phyloP scores from a whole-genome alignment of 345 rosid species.

The Abelmoschus esculentus region DNA sequence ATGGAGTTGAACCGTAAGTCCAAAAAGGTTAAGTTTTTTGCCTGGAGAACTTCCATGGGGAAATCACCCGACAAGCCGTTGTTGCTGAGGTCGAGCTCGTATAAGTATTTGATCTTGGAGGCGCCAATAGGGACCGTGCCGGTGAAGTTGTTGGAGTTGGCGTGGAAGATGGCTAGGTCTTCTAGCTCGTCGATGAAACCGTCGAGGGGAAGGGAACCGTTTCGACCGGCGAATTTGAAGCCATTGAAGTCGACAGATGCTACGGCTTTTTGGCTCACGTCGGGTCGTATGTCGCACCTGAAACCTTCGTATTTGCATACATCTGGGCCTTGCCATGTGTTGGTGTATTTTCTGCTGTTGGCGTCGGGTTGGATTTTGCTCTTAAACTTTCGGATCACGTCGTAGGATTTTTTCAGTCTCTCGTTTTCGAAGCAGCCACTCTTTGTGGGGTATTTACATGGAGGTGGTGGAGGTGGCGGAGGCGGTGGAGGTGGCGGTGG shows the following conservation, averaged over 20 bases:
- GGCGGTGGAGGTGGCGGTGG: neutral
- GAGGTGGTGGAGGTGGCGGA: neutral
- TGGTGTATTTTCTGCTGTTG: neutral
- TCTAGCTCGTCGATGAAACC: slow-evolving; percentile 23
- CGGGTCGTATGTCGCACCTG: slow-evolving; percentile 22
- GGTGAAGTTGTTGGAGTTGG: slow-evolving; percentile 40
- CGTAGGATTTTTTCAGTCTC: slow-evolving; percentile 5
- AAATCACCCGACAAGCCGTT: slow-evolving; percentile 30
- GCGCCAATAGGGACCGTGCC: slow-evolving; percentile 7
- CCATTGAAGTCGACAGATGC: slow-evolving; percentile 44
- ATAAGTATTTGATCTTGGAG: slow-evolving; percentile 19
- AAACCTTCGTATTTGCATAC: slow-evolving; percentile 37
- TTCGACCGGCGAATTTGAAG: slow-evolving; percentile 11
- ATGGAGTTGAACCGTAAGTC: slow-evolving; percentile 48
- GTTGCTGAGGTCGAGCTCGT: slow-evolving; percentile 58
- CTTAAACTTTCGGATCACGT: slow-evolving; percentile 23
- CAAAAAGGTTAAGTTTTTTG: slow-evolving; percentile 29
- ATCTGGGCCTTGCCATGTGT: slow-evolving; percentile 18
- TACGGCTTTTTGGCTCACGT: slow-evolving; percentile 8
- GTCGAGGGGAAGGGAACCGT: neutral
- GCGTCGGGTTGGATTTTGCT: slow-evolving; percentile 4
- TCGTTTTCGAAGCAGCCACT: neutral
- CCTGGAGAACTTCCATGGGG: slow-evolving; percentile 26
- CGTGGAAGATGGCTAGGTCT: slow-evolving; percentile 46
- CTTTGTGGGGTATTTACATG: neutral